Evolutionary conservation across 2,329 filamentous ascomycete genomes (phyloP).

Genomic region (Cladosporium sp.): DNA sequence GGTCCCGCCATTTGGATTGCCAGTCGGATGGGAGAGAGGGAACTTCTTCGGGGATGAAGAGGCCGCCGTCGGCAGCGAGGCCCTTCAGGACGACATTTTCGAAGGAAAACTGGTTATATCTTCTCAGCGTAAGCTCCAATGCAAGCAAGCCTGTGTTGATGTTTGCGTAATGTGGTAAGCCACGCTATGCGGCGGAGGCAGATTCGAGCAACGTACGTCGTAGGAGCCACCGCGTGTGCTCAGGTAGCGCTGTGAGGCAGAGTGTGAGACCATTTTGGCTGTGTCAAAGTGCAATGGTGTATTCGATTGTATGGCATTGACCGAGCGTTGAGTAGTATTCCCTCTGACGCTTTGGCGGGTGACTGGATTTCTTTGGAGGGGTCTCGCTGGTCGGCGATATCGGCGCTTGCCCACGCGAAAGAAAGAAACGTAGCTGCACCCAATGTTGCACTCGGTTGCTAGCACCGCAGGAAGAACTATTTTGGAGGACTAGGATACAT

Average conservation of each 20-base stretch:
- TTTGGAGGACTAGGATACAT: background rate
- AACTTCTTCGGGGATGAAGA: conserved; percentile 85
- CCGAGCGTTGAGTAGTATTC: conserved; percentile 3
- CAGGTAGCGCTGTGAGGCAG: conserved; percentile 60
- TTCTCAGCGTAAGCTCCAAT: conserved; percentile 35
- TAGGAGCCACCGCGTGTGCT: conserved; percentile 64
- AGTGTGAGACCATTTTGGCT: conserved; percentile 37
- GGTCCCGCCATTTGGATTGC: conserved; percentile 71
- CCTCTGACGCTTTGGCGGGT: conserved; percentile 4
- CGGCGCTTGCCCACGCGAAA: background rate
- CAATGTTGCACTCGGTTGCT: background rate
- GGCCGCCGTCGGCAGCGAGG: conserved; percentile 79
- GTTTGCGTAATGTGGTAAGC: background rate
- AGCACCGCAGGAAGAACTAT: background rate
- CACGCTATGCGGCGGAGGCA: background rate
- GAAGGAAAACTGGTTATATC: conserved; percentile 68
- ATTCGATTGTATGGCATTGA: background rate
- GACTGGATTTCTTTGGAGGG: conserved; percentile 10
- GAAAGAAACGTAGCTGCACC: background rate
- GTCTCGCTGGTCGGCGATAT: background rate
- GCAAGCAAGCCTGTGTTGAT: conserved; percentile 12
- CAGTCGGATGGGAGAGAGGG: conserved; percentile 64
- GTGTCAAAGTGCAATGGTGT: background rate
- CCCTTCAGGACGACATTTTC: conserved; percentile 90
- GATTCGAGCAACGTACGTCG: conserved; percentile 49